Percentiles rank a stretch among this genome's conserved stretches.
These are phyloP conservation scores for Exidia glandulosa DNA, from an alignment of 768 basidiomycete genomes.

Conservation along the genomic window DNA sequence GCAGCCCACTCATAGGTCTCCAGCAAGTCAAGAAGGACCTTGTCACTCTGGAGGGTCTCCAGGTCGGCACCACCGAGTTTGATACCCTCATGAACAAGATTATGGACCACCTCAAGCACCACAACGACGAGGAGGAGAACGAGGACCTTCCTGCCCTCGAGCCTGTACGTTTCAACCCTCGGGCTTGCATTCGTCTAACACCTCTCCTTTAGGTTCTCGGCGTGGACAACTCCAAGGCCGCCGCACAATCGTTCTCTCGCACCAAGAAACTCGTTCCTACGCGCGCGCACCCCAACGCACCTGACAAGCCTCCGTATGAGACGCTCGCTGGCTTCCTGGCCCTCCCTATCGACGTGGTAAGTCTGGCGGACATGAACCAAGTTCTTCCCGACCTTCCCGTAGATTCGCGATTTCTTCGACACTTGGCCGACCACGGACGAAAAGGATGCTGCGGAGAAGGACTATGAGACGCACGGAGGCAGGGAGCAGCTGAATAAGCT, in stretches of 20 bases:
- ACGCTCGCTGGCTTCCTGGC: constrained; percentile 43
- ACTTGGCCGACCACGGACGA: not conserved
- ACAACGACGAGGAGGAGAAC: constrained; percentile 47
- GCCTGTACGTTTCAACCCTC: constrained; percentile 9
- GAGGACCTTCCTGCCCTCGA: constrained; percentile 50
- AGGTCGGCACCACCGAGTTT: constrained; percentile 20
- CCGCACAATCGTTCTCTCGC: constrained; percentile 36
- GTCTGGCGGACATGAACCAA: not conserved
- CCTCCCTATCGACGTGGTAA: constrained; percentile 41
- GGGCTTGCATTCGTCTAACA: not conserved
- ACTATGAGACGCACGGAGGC: not conserved
- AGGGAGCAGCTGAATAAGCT: not conserved
- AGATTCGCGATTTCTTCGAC: not conserved
- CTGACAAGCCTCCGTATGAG: constrained; percentile 50
- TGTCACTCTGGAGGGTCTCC: constrained; percentile 33
- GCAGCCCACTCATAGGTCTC: no score
- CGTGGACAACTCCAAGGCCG: constrained; percentile 28
- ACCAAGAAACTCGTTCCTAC: constrained; percentile 59
- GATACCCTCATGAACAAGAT: constrained; percentile 30
- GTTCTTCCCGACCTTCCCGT: not conserved
- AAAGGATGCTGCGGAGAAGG: not conserved
- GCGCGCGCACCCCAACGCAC: constrained; percentile 39
- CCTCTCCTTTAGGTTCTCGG: constrained; percentile 22
- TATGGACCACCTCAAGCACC: no score
- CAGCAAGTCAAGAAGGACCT: constrained; percentile 31